These are phyloP conservation scores for Cercospora sp. DNA, from an alignment of 2,329 filamentous ascomycete species.

Conservation along the genomic window DNA sequence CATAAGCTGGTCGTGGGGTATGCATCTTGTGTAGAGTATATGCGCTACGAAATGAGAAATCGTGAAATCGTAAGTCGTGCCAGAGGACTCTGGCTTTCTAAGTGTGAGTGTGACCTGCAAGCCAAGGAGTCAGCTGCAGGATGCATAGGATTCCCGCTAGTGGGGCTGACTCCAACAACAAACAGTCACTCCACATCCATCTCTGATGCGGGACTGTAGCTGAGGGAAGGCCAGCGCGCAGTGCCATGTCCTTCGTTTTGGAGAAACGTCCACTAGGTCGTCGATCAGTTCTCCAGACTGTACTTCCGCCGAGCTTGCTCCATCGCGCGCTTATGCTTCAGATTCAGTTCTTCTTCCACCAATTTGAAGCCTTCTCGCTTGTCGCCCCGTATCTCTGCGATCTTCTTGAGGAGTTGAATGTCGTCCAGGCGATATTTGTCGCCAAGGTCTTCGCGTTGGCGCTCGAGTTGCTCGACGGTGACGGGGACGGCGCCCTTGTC, in stretches of 20 bases:
- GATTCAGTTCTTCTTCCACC: conserved; percentile 9
- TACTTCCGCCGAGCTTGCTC: conserved; percentile 8
- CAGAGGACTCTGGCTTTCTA: not conserved
- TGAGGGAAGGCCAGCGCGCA: not conserved
- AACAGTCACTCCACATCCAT: not conserved
- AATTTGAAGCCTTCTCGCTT: not conserved
- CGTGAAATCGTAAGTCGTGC: not conserved
- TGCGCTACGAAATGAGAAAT: not conserved
- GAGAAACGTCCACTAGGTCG: not conserved
- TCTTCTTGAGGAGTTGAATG: conserved; percentile 15
- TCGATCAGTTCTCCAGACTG: not conserved
- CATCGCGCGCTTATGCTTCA: conserved; percentile 12
- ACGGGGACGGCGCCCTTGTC: not conserved
- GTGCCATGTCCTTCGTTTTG: not conserved
- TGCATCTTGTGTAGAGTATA: not conserved
- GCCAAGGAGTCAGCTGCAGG: not conserved
- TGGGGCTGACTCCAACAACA: not conserved
- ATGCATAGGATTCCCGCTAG: not conserved
- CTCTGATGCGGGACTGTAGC: not conserved
- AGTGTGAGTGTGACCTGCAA: not conserved
- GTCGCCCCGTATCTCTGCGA: conserved; percentile 8
- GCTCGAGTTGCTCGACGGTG: conserved; percentile 6
- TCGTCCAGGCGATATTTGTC: conserved; percentile 10
- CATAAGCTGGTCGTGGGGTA: conserved; percentile 1
- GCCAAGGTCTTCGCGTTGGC: conserved; percentile 4